Conservation (phyloP, 306 rosid genomes). For the Heteromeles arbutifolia region DNA sequence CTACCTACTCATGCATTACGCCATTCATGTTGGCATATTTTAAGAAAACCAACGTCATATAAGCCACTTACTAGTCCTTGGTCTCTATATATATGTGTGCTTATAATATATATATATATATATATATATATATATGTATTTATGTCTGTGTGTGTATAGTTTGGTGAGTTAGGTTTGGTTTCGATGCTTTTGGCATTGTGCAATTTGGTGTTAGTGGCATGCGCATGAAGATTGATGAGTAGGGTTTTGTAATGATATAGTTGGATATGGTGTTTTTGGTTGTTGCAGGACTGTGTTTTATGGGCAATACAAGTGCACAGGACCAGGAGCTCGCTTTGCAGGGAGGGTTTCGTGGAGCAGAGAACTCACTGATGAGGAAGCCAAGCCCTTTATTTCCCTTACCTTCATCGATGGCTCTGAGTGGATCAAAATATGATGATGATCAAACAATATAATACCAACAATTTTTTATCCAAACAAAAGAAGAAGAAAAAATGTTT, state of each 20-base stretch:
- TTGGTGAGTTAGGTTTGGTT: neutral
- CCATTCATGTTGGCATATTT: neutral
- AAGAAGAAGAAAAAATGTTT: neutral
- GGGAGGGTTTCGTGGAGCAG: conserved; percentile 96
- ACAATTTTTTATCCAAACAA: neutral
- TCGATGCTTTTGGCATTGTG: conserved; percentile 1
- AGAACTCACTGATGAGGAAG: conserved; percentile 87
- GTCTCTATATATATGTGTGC: neutral
- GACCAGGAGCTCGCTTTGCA: conserved; percentile 73
- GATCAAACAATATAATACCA: neutral
- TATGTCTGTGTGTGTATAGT: neutral
- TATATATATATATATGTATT: too few relatives aligned
- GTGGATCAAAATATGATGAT: conserved; percentile 53
- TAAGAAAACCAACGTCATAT: conserved; percentile 1
- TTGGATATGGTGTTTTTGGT: neutral
- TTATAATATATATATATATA: too few relatives aligned
- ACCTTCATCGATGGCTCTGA: conserved; percentile 79
- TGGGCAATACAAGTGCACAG: conserved; percentile 95
- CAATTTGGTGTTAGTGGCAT: conserved; percentile 6
- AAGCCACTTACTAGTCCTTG: neutral
- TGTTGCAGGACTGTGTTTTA: conserved; percentile 80
- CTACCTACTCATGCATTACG: neutral
- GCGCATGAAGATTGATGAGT: conserved; percentile 9
- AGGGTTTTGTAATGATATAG: neutral
- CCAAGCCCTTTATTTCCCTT: conserved; percentile 85